Base-by-base conservation (phyloP, 345 rosid species). In the Gossypium sturtianum region DNA sequence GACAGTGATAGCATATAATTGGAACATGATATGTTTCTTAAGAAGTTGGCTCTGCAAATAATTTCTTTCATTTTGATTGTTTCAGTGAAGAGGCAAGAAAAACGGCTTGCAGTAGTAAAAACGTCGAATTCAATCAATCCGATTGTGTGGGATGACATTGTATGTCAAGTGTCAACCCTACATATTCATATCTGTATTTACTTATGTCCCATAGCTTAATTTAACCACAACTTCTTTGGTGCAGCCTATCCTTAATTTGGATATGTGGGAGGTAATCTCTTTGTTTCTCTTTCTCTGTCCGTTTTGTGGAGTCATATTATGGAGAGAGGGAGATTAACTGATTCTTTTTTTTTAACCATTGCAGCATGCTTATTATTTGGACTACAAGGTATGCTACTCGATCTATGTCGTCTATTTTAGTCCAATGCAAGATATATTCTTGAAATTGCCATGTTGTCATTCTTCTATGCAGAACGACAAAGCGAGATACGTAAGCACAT, bases 361-460 rank as follows among this genome's bases (percentile, higher is more conserved):
- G 85, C 93, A 94, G 98, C 98, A 94, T 80, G 86, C 97, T 76
- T 94, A 94, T 84, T 94, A 94, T 85, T 80, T 86, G 69, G 98
- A 94, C 84, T 87, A 87, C 82, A 94, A 89, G 97, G 98, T 92
- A 87, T 29, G 73, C 54, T 22, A 20, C 67, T 43, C 2, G 53
- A 27, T 51, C 70, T 59, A 48, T 34, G n/a, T 1, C 0, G 4
- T 70, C 53, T 58, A 51, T 66, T 25, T 75, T 16, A 53, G 34
- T 38, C 51, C 15, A 13, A 12, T 29, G 12, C 16, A 1, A 51
- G 47, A 15, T 57, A 44, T 11, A 43, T 65, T 75, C 47, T 74
- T 74, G 23, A 53, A 67, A 68, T 63, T 38, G 20, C 34, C 48
- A 12, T 34, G 41, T 4, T 17, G 27, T 29, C 52, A 34, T 27